phyloP scores from a whole-genome alignment of 768 basidiomycete species.

The Collybia sordida region DNA sequence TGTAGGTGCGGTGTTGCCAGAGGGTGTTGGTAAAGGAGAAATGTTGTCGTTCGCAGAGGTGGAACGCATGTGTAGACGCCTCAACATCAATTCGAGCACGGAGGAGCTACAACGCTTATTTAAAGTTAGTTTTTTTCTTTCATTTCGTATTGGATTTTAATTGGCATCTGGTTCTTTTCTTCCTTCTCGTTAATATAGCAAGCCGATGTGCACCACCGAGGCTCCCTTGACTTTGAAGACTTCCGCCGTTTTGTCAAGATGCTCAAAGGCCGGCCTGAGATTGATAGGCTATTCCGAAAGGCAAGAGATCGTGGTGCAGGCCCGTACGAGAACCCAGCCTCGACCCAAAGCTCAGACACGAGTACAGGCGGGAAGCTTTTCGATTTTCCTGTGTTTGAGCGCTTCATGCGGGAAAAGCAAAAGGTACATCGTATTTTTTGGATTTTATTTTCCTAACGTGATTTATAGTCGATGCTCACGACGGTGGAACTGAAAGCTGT shows the following conservation, averaged over 20 bases:
- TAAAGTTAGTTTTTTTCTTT: conserved; percentile 37
- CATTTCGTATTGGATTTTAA: no score
- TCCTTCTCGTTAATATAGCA: conserved; percentile 36
- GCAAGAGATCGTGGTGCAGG: conserved; percentile 10
- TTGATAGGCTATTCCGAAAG: conserved; percentile 61
- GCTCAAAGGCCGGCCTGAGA: conserved; percentile 82
- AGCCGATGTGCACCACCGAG: conserved; percentile 56
- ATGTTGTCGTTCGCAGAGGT: conserved; percentile 71
- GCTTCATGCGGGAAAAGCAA: conserved; percentile 45
- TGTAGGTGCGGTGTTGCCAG: no score
- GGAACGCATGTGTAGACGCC: conserved; percentile 63
- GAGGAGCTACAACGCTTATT: conserved; percentile 59
- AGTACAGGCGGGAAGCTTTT: conserved; percentile 30
- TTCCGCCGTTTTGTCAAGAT: conserved; percentile 83
- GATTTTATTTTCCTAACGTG: background rate
- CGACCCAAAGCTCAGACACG: no score
- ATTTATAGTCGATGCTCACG: conserved; percentile 2
- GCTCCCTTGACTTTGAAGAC: conserved; percentile 71
- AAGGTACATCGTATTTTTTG: conserved; percentile 25
- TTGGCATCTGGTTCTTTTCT: background rate
- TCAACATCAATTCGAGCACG: conserved; percentile 61
- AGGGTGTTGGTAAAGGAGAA: conserved; percentile 61
- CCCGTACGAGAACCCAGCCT: no score
- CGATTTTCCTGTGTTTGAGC: conserved; percentile 41
- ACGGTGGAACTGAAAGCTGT: conserved; percentile 4